Base-by-base conservation (phyloP, 2,329 filamentous ascomycete species). In the Phoma sp. region DNA sequence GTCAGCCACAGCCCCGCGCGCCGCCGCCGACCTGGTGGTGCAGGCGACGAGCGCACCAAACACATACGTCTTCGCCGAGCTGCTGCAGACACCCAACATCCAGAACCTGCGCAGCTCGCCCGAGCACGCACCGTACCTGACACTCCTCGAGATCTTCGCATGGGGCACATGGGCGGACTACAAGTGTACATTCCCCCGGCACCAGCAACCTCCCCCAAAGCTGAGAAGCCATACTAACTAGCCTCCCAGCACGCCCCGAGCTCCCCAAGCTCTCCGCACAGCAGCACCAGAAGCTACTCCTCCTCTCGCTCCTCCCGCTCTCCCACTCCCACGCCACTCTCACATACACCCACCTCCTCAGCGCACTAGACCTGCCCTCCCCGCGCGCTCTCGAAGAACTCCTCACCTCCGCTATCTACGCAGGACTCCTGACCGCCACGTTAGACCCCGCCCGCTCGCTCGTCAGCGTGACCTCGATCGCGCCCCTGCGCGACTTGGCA, bases 41-140 rank as follows among this genome's bases (percentile, higher is more conserved):
- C 90, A 92, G 77, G 95, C 93, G 58, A 98, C 92, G 45, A 92
- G 91, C n/a, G 88, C 88, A 51, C 86, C 90, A 25, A 90, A 92
- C 75, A 96, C 93, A 61, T 99, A 89, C 75, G 84, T 98, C 77
- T 99, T 99, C 79, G 86, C 90, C 63, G 93, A 98, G 78, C 87
- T 99, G n/a, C 86, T 99, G 33, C 83, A 89, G 66, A 86, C 87
- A 1, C 86, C 90, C 0, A 86, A 91, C 65, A 87, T 98, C 62
- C 89, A 95, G 75, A 82, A 85, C 10, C 86, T 98, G 39, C 75
- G 80, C 24, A 77, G 77, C 35, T 80, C 85, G n/a, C 71, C 82
- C 32, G 89, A 96, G 43, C 85, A 88, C 66, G 78, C 81, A 6
- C 65, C 75, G 36, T 79, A 91, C 75, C 81, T 95, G 45, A 84